These are phyloP conservation scores for Cardamine resedifolia DNA, from an alignment of 345 rosid species.

Conservation along the genomic window DNA sequence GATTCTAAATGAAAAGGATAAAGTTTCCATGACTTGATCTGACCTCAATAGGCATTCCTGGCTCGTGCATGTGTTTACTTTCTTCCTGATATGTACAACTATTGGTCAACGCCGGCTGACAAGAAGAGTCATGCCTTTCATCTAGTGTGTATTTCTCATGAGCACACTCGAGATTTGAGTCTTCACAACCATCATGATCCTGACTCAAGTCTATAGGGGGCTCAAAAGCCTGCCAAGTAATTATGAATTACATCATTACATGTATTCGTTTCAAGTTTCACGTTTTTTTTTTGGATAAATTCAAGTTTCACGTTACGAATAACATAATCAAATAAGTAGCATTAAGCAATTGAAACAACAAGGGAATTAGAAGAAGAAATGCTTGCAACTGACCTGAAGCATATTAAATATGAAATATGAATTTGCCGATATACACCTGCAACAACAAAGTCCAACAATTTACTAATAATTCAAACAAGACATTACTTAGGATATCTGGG, in stretches of 20 bases:
- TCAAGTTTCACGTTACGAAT: not conserved
- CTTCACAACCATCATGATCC: slow-evolving; percentile 54
- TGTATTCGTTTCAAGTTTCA: no score
- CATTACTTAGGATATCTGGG: not conserved
- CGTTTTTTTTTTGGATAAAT: no score
- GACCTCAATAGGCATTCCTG: slow-evolving; percentile 42
- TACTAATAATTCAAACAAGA: not conserved
- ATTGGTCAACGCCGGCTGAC: slow-evolving; percentile 45
- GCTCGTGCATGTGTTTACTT: slow-evolving; percentile 28
- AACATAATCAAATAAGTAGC: not conserved
- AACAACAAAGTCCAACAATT: slow-evolving; percentile 30
- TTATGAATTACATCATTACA: slow-evolving; percentile 18
- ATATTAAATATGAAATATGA: slow-evolving; percentile 76
- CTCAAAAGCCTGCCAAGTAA: slow-evolving; percentile 78
- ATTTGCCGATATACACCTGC: slow-evolving; percentile 86
- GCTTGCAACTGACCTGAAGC: slow-evolving; percentile 67
- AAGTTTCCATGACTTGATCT: slow-evolving; percentile 20
- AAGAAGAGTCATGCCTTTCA: slow-evolving; percentile 47
- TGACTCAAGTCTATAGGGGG: slow-evolving; percentile 97
- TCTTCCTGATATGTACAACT: slow-evolving; percentile 42
- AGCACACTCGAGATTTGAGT: slow-evolving; percentile 43
- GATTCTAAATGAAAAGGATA: slow-evolving; percentile 9
- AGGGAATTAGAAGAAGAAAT: slow-evolving; percentile 2
- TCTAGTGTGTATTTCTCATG: slow-evolving; percentile 48
- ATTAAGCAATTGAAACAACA: slow-evolving; percentile 3